A percentile compares a stretch with the other conserved stretches of the same genome.
phyloP scores from a whole-genome alignment of 1,284 basidiomycete genomes.

The Ustilago xerochloae region DNA sequence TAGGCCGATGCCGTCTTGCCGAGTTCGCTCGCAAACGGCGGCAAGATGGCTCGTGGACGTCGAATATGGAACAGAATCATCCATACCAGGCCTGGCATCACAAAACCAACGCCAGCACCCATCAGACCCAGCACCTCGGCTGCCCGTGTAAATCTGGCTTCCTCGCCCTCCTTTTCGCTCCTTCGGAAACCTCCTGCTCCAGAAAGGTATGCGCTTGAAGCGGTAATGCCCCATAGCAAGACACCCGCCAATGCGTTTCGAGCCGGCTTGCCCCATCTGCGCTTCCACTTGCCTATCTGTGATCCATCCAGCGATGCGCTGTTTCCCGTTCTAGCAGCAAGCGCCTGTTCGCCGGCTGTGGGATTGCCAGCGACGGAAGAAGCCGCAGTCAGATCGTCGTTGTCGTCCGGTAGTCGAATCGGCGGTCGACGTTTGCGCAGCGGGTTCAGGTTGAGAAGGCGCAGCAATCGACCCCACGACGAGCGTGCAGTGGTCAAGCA shows the following conservation, averaged over 20 bases:
- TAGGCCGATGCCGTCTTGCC: constrained; percentile 48
- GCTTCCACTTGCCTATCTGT: constrained; percentile 26
- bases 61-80: constrained; percentile 62
- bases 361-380: neutral
- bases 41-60: constrained; percentile 59
- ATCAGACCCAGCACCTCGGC: constrained; percentile 60
- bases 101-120: constrained; percentile 62
- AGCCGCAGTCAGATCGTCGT: constrained; percentile 7
- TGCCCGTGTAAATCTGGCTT: constrained; percentile 59
- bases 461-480: constrained; percentile 59
- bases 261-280: constrained; percentile 54
- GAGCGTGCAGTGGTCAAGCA: constrained; percentile 63
- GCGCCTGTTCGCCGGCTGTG: neutral
- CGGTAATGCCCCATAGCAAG: constrained; percentile 58
- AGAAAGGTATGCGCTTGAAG: constrained; percentile 57
- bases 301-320: constrained; percentile 9
- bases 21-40: constrained; percentile 49
- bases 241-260: constrained; percentile 57
- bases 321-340: neutral
- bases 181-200: constrained; percentile 61
- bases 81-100: constrained; percentile 65
- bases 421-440: constrained; percentile 30
- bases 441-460: constrained; percentile 56
- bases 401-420: constrained; percentile 22
- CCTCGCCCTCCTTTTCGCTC: constrained; percentile 57